phyloP scores from a whole-genome alignment of 2,329 filamentous ascomycete genomes.

The Talaromyces piceae region DNA sequence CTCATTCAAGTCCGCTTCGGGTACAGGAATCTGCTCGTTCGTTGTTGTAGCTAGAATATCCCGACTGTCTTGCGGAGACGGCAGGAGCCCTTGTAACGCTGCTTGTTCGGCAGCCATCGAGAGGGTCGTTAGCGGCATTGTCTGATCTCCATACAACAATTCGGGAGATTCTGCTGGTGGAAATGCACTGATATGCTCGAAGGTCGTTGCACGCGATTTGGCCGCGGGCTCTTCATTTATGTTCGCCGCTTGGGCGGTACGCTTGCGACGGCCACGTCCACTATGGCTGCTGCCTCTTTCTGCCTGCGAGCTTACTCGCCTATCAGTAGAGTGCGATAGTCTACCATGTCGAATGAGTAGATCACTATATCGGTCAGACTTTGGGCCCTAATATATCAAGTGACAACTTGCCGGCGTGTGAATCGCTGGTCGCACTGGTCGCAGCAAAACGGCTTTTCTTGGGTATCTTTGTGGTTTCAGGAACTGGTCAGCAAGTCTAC shows the following conservation, averaged over 20 bases:
- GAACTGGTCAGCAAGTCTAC: background rate
- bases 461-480: conserved; percentile 21
- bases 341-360: conserved; percentile 35
- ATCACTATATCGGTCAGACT: conserved; percentile 22
- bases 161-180: background rate
- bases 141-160: conserved; percentile 12
- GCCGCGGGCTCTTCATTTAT: conserved; percentile 16
- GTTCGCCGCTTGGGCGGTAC: conserved; percentile 6
- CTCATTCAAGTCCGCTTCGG: background rate
- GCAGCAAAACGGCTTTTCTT: conserved; percentile 36
- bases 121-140: conserved; percentile 31
- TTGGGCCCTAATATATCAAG: background rate
- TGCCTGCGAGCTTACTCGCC: background rate
- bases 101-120: conserved; percentile 33
- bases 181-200: conserved; percentile 3
- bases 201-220: conserved; percentile 15
- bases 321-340: conserved; percentile 22
- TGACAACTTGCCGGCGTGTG: conserved; percentile 30
- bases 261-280: conserved; percentile 3
- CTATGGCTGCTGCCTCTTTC: background rate
- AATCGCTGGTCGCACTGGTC: conserved; percentile 35
- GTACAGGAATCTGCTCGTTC: background rate
- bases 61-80: background rate
- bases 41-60: background rate
- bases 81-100: conserved; percentile 3